Evolutionary conservation across 495 filamentous ascomycete genomes (phyloP).

Genomic region (Xylaria telfairii): DNA sequence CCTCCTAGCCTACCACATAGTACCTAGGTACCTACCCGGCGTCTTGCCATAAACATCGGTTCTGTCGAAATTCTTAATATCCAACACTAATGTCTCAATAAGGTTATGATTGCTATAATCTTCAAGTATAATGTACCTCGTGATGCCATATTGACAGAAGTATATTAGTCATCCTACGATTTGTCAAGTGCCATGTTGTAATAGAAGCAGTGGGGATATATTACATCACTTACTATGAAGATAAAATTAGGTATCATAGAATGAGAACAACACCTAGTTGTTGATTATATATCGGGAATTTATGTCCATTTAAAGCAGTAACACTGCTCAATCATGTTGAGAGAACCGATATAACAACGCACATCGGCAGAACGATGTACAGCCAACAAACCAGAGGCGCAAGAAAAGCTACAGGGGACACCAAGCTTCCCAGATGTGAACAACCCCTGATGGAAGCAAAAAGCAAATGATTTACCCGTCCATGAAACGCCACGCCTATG

Average conservation of each 20-base stretch:
- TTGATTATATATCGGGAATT: background rate
- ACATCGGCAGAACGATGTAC: background rate
- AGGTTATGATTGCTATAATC: background rate
- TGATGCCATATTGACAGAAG: background rate
- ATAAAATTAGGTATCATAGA: background rate
- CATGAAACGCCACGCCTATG: slow-evolving; percentile 23
- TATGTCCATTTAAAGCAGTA: background rate
- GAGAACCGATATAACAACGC: background rate
- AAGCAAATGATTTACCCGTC: slow-evolving; percentile 17
- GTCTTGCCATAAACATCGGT: no score
- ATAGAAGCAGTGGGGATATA: background rate
- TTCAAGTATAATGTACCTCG: background rate
- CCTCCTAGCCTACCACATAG: no score
- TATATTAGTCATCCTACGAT: background rate
- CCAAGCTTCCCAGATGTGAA: background rate
- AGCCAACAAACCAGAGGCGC: background rate
- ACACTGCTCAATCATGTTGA: background rate
- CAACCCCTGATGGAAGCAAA: background rate
- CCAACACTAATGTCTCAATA: background rate
- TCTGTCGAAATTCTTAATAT: background rate
- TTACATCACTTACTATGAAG: slow-evolving; percentile 4
- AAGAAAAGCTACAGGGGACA: background rate
- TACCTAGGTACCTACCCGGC: no score
- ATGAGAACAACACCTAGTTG: background rate
- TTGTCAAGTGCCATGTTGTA: background rate